Percentiles rank a stretch among this genome's conserved stretches.
Evolutionary conservation across 371 early-diverging fungal species (phyloP).

Genomic region (Mucor saturninus): DNA sequence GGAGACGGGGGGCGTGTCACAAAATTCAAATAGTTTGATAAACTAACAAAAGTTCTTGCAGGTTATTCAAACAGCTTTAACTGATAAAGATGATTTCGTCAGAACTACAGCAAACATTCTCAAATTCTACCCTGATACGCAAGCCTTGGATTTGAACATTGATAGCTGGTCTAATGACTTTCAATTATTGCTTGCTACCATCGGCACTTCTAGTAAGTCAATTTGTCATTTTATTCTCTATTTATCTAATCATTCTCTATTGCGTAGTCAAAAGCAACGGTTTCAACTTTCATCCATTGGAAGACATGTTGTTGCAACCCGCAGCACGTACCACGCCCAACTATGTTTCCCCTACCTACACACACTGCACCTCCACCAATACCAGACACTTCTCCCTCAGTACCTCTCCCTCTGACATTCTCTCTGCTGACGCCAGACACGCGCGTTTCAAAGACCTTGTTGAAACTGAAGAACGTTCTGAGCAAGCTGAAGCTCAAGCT

Average conservation of each 20-base stretch:
- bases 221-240: neutral
- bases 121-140: slow-evolving; percentile 16
- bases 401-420: slow-evolving; percentile 6
- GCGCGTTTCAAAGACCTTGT: slow-evolving; percentile 17
- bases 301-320: slow-evolving; percentile 23
- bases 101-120: slow-evolving; percentile 24
- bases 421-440: slow-evolving; percentile 18
- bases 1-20: neutral
- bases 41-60: slow-evolving; percentile 6
- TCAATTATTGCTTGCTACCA: slow-evolving; percentile 10
- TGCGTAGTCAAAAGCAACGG: slow-evolving; percentile 20
- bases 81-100: slow-evolving; percentile 32
- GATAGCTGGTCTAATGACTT: slow-evolving; percentile 23
- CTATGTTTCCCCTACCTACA: slow-evolving; percentile 9
- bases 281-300: slow-evolving; percentile 24
- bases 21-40: neutral
- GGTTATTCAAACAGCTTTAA: slow-evolving; percentile 24
- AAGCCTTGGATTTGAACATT: slow-evolving; percentile 22
- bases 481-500: slow-evolving; percentile 17
- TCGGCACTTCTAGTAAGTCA: slow-evolving; percentile 24
- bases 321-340: slow-evolving; percentile 14
- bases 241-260: neutral
- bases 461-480: slow-evolving; percentile 18
- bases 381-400: slow-evolving; percentile 15
- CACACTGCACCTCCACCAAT: slow-evolving; percentile 11